Conservation (phyloP, 345 rosid species). For the Acer negundo region DNA sequence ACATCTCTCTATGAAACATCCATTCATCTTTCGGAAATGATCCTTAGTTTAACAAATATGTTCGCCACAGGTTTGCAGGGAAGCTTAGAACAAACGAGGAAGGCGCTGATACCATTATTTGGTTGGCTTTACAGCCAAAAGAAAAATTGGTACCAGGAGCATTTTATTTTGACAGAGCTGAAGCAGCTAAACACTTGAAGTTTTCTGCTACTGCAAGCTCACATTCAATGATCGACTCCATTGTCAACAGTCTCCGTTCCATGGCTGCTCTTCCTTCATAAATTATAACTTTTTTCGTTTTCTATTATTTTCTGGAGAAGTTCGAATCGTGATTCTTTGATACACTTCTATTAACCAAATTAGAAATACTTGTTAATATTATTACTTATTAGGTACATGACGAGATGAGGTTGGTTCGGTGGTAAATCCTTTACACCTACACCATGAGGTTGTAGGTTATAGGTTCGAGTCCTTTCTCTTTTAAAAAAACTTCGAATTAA, state of each 20-base stretch:
- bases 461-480: too few relatives aligned
- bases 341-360: too few relatives aligned
- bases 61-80: slow-evolving; percentile 57
- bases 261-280: slow-evolving; percentile 36
- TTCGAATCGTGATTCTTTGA: neutral
- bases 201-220: slow-evolving; percentile 67
- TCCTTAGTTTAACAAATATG: neutral
- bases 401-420: too few relatives aligned
- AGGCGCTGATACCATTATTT: slow-evolving; percentile 84
- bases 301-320: neutral
- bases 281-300: neutral
- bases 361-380: too few relatives aligned
- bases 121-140: slow-evolving; percentile 85
- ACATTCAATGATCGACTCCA: slow-evolving; percentile 49
- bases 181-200: slow-evolving; percentile 71
- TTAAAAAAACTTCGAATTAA: too few relatives aligned
- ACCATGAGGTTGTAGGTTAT: too few relatives aligned
- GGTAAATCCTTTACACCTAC: too few relatives aligned
- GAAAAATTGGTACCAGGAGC: slow-evolving; percentile 71
- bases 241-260: slow-evolving; percentile 47
- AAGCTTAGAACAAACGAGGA: slow-evolving; percentile 79
- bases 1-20: neutral
- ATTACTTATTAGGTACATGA: too few relatives aligned
- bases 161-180: slow-evolving; percentile 87
- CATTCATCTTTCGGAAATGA: neutral